phyloP scores from a whole-genome alignment of 179 eudicot species.

The Silene noctiflora region DNA sequence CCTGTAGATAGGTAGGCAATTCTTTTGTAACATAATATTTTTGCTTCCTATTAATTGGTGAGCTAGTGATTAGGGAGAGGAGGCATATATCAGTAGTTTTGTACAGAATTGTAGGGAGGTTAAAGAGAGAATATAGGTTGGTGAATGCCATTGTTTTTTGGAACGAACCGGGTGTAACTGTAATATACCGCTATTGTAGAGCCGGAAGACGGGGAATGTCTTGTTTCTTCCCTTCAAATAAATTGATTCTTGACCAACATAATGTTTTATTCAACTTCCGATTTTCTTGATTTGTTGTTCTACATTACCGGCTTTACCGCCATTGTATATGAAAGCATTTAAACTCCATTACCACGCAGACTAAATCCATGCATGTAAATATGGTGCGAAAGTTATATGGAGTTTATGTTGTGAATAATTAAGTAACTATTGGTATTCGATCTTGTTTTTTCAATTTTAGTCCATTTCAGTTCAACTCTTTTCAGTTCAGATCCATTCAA shows the following conservation, averaged over 20 bases:
- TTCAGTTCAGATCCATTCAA: too few relatives aligned
- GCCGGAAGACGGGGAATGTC: conserved; percentile 26
- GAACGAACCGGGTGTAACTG: conserved; percentile 27
- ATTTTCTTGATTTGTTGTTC: too few relatives aligned
- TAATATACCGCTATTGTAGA: conserved; percentile 23
- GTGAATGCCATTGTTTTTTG: conserved; percentile 3
- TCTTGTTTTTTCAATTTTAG: too few relatives aligned
- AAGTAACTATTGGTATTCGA: too few relatives aligned
- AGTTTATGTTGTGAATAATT: too few relatives aligned
- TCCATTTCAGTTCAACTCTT: too few relatives aligned
- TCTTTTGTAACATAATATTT: conserved; percentile 41
- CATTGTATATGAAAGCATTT: too few relatives aligned
- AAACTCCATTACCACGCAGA: too few relatives aligned
- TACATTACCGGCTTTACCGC: too few relatives aligned
- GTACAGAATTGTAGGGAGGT: conserved; percentile 49
- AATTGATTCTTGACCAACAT: conserved; percentile 13
- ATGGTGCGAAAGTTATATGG: too few relatives aligned
- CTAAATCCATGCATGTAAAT: too few relatives aligned
- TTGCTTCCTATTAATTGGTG: conserved; percentile 24
- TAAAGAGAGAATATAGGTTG: conserved; percentile 36
- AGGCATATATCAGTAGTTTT: conserved; percentile 38
- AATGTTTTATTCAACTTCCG: too few relatives aligned
- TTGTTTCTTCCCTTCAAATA: conserved; percentile 17
- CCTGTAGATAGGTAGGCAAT: conserved; percentile 49
- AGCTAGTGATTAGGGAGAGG: conserved; percentile 33